Base-by-base conservation (phyloP, 2,329 filamentous ascomycete genomes). In the Cladosporium sp. region DNA sequence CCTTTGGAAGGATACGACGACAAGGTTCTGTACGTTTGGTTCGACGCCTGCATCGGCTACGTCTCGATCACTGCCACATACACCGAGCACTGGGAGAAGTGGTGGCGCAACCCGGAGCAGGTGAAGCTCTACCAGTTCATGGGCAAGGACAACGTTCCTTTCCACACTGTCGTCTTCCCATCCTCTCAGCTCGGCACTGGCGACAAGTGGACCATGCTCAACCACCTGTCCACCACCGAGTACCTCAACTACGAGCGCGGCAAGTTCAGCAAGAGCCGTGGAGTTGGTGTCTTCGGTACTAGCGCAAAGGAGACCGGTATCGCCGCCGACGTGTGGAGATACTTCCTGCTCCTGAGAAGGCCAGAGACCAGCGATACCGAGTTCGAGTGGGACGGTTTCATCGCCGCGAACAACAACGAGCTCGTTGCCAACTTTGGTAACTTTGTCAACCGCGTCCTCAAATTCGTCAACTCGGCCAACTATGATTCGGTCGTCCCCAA, bases 81-180 rank as follows among this genome's bases (percentile, higher is more conserved):
- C 78, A 97, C 93, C 5, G 85, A 88, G 54, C 85, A 96, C 69
- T 97, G 93, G 93, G 89, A 96, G 81, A 86, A 92, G 75, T 97
- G 93, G 93, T 97, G 93, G 93, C 89, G 90, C 75, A 90, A 96
- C 77, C 92, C 92, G 0, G 90, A 96, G 54, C 85, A 96, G 38
- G 93, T 97, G 58, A 87, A 90, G 75, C 86, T 97, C 14, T 97
- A 95, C 79, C 93, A 97, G 81, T 96, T 97, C 84, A 92, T 97
- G 87, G 93, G 93, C 80, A 97, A 97, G 78, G 91, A 94, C 78
- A 93, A 94, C 71, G 91, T 92, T 18, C 88, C 88, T 7, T 95
- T 94, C 83, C 93, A 97, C 81, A 91, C 90, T 54, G 91, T 97
- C 74, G 93, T 96, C 75, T 97, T 96, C 84, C 94, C 94, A 1